phyloP scores from a whole-genome alignment of 768 basidiomycete genomes.

The Imleria badia region DNA sequence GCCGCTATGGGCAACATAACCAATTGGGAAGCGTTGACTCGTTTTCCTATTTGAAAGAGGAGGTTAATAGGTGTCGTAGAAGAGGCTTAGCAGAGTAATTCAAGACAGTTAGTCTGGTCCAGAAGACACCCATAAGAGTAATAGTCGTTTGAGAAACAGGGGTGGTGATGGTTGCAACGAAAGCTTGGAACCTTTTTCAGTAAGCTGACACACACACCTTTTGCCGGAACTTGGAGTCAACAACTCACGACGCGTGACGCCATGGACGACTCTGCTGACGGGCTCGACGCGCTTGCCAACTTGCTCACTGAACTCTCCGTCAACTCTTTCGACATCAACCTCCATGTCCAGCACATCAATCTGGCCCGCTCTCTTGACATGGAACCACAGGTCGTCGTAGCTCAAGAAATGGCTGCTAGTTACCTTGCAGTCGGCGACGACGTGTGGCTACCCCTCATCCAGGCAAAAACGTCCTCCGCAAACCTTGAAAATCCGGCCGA shows the following conservation, averaged over 20 bases:
- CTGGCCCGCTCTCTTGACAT: slow-evolving; percentile 56
- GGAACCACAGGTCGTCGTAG: slow-evolving; percentile 57
- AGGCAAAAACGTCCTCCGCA: slow-evolving; percentile 48
- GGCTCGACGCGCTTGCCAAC: slow-evolving; percentile 63
- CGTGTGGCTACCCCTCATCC: slow-evolving; percentile 72
- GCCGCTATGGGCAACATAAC: not conserved
- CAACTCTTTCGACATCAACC: slow-evolving; percentile 57
- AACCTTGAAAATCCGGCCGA: slow-evolving; percentile 54
- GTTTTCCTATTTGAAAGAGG: not conserved
- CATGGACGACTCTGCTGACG: slow-evolving; percentile 55
- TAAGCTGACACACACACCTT: not conserved
- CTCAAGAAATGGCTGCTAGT: slow-evolving; percentile 64
- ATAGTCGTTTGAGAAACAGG: too few species aligned
- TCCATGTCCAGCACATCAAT: slow-evolving; percentile 68
- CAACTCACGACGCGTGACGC: too few species aligned
- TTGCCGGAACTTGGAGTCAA: not conserved
- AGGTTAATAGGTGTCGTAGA: not conserved
- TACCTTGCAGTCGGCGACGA: slow-evolving; percentile 66
- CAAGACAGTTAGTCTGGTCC: too few species aligned
- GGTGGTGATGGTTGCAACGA: not conserved
- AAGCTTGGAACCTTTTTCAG: slow-evolving; percentile 8
- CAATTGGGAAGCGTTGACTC: not conserved
- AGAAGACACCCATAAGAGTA: not conserved
- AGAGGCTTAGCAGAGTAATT: too few species aligned
- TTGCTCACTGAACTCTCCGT: slow-evolving; percentile 57